A percentile compares a stretch with the other conserved stretches of the same genome.
Evolutionary conservation across 1,284 basidiomycete species (phyloP).

Genomic region (Moesziomyces sp.): DNA sequence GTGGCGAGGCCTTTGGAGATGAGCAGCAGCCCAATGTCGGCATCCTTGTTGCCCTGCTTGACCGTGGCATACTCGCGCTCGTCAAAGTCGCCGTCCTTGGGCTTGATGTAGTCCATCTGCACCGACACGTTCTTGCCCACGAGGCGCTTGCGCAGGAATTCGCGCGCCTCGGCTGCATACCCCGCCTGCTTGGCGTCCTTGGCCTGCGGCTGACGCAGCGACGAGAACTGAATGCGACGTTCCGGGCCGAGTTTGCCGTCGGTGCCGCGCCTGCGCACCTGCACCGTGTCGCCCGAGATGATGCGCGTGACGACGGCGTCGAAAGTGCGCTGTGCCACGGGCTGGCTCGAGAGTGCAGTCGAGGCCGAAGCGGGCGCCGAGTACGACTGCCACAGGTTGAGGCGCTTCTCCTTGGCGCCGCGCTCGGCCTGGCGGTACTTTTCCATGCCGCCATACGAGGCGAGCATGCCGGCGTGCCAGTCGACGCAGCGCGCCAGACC

Average conservation of each 20-base stretch:
- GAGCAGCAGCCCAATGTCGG: slow-evolving; percentile 87
- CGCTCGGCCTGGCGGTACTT: slow-evolving; percentile 85
- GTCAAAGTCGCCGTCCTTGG: slow-evolving; percentile 58
- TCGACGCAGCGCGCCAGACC: slow-evolving; percentile 93
- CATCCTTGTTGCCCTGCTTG: slow-evolving; percentile 52
- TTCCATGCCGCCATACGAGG: slow-evolving; percentile 71
- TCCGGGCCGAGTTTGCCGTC: slow-evolving; percentile 75
- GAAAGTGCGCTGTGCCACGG: slow-evolving; percentile 49
- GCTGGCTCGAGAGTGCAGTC: slow-evolving; percentile 36
- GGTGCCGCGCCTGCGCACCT: slow-evolving; percentile 63
- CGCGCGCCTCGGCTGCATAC: slow-evolving; percentile 90
- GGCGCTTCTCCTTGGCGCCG: slow-evolving; percentile 82
- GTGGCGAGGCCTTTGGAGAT: slow-evolving; percentile 91
- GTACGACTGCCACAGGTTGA: slow-evolving; percentile 80
- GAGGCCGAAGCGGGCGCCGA: slow-evolving; percentile 49
- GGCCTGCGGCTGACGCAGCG: slow-evolving; percentile 76
- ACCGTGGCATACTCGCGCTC: slow-evolving; percentile 62
- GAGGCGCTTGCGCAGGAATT: slow-evolving; percentile 68
- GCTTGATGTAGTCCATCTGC: slow-evolving; percentile 64
- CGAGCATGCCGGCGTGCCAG: slow-evolving; percentile 95
- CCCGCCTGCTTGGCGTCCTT: slow-evolving; percentile 87
- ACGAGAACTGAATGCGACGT: slow-evolving; percentile 86
- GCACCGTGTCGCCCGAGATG: slow-evolving; percentile 90
- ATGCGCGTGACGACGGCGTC: slow-evolving; percentile 86
- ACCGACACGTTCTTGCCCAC: slow-evolving; percentile 59